Evolutionary conservation across 495 filamentous ascomycete genomes (phyloP).

Genomic region (Xylaria palmicola): DNA sequence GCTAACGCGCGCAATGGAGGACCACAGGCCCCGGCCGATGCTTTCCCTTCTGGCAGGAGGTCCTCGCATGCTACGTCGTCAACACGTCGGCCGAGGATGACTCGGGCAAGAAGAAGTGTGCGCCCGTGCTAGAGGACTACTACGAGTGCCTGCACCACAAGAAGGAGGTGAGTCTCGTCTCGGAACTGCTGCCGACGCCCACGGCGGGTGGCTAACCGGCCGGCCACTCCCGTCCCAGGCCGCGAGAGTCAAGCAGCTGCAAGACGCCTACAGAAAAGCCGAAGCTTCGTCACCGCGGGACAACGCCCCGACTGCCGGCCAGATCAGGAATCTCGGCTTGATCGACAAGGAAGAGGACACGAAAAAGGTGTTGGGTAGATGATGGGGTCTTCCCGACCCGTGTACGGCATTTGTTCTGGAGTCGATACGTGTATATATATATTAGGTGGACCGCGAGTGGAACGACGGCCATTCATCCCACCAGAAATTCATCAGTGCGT

Average conservation of each 20-base stretch:
- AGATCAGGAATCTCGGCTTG: constrained; percentile 81
- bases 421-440: constrained; percentile 22
- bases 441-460: constrained; percentile 10
- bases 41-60: constrained; percentile 98
- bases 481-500: constrained; percentile 7
- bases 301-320: constrained; percentile 66
- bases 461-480: neutral
- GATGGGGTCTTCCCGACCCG: constrained; percentile 7
- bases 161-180: constrained; percentile 73
- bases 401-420: constrained; percentile 1
- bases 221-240: constrained; percentile 52
- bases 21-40: constrained; percentile 78
- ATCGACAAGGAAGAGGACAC: constrained; percentile 80
- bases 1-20: constrained; percentile 13
- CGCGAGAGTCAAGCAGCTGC: constrained; percentile 72
- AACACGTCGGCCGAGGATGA: constrained; percentile 72
- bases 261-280: constrained; percentile 83
- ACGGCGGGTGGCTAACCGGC: constrained; percentile 1
- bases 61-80: constrained; percentile 85
- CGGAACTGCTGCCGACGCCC: neutral
- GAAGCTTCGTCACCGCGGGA: constrained; percentile 74
- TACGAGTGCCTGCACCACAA: constrained; percentile 97
- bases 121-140: constrained; percentile 90
- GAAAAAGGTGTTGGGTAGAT: constrained; percentile 55
- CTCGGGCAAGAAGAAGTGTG: constrained; percentile 84